phyloP scores from a whole-genome alignment of 768 basidiomycete species.

The Boletus bicolor region DNA sequence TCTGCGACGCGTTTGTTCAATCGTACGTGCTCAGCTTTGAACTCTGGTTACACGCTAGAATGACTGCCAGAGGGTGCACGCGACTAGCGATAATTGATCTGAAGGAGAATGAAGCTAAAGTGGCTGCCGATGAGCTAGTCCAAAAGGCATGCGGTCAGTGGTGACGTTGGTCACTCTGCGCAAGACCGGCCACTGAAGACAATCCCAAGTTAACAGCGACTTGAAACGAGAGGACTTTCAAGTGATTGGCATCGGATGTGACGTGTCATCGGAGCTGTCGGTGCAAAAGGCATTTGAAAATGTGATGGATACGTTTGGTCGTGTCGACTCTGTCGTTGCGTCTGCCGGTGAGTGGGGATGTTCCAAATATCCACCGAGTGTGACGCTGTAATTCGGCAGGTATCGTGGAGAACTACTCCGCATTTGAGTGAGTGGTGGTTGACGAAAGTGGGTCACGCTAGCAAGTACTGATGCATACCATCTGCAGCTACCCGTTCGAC shows the following conservation, averaged over 20 bases:
- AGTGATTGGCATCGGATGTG: slow-evolving; percentile 77
- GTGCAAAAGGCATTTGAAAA: slow-evolving; percentile 71
- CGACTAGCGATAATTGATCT: slow-evolving; percentile 80
- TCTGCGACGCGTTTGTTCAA: slow-evolving; percentile 86
- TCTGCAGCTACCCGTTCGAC: slow-evolving; percentile 76
- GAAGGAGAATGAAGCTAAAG: slow-evolving; percentile 61
- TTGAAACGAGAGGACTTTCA: slow-evolving; percentile 54
- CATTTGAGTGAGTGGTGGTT: slow-evolving; percentile 67
- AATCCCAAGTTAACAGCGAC: slow-evolving; percentile 51
- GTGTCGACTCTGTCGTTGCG: slow-evolving; percentile 80
- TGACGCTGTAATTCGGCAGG: slow-evolving; percentile 40
- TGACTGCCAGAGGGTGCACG: slow-evolving; percentile 65
- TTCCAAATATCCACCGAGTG: slow-evolving; percentile 1
- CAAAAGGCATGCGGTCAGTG: slow-evolving; percentile 48
- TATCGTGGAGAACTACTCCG: slow-evolving; percentile 85
- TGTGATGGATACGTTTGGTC: slow-evolving; percentile 62
- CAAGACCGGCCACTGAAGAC: slow-evolving; percentile 28
- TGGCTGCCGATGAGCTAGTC: slow-evolving; percentile 67
- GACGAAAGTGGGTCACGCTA: neutral
- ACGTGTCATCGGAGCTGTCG: slow-evolving; percentile 79
- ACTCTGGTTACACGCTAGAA: slow-evolving; percentile 1
- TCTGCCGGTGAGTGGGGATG: slow-evolving; percentile 64
- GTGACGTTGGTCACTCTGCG: slow-evolving; percentile 18
- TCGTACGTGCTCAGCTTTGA: slow-evolving; percentile 45
- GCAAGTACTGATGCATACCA: slow-evolving; percentile 5